Evolutionary conservation across 345 rosid genomes (phyloP), one percentile per base, ranked within the genome.

Genomic region (Bruguiera sexangula): DNA sequence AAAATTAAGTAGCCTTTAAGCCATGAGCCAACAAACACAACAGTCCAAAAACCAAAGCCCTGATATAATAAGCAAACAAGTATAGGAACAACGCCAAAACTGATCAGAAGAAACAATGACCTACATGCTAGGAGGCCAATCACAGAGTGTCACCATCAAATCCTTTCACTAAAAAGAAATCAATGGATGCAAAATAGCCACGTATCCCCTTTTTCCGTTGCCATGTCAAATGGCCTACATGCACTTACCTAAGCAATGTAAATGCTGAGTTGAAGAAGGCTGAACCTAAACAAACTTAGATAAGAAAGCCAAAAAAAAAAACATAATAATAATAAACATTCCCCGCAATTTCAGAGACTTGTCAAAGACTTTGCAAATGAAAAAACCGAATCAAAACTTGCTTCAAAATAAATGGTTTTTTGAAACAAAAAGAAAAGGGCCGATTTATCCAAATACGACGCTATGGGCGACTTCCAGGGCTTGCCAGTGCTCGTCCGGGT

Each of bases 401-500:
- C 6, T 56, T 8, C 29, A 60, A 60, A 20, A 10, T 2, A 39
- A 57, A 57, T 37, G 24, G n/a, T 22, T 4, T 4, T 54, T 15
- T 36, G 2, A 10, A 22, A 13, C 19, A 64, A 18, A 8, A 21
- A 3, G 4, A 8, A 21, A 1, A 19, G 10, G 7, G 43, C 36
- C 15, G 7, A 37, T 21, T 83, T 86, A 89, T 96, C 97, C 99
- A n/a, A 94, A 89, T 3, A 77, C 87, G 46, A 82, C 74, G 37
- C 81, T 87, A 60, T 85, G 97, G 13, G 92, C 89, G 37, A 92
- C 94, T 84, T 95, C 98, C 48, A 89, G 96, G 66, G 92, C 82
- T 69, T 95, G 96, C 98, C 96, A 90, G 70, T 95, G 96, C 73
- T 95, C 97, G 72, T 95, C 98, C 8, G 94, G 98, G 75, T 88